Evolutionary conservation across 148 eudicot species (phyloP).

Genomic region (Diospyros lotus): DNA sequence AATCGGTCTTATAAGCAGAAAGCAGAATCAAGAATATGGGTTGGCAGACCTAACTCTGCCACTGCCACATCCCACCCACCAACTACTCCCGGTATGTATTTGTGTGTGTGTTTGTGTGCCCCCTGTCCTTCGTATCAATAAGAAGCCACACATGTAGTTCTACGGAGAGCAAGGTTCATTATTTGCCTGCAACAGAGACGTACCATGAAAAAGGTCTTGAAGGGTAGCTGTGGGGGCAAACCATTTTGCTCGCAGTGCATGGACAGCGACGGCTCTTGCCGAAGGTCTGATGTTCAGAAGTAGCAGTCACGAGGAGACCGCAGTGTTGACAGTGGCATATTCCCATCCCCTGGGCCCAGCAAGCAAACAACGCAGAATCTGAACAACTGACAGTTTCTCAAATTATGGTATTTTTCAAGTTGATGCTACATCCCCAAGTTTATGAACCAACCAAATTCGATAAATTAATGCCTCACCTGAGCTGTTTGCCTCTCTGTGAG

Average conservation of each 20-base stretch:
- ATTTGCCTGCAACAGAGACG: neutral
- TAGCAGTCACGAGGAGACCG: neutral
- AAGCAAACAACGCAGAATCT: neutral
- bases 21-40: too few relatives aligned
- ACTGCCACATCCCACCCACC: too few relatives aligned
- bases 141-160: neutral
- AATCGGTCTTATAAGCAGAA: too few relatives aligned
- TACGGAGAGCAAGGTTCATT: neutral
- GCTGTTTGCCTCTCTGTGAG: too few relatives aligned
- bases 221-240: slow-evolving; percentile 14
- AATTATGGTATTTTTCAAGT: neutral
- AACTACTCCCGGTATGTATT: too few relatives aligned
- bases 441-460: too few relatives aligned
- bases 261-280: slow-evolving; percentile 3
- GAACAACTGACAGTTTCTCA: too few relatives aligned
- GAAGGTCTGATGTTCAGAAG: neutral
- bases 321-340: neutral
- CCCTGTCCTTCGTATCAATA: neutral
- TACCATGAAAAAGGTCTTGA: neutral
- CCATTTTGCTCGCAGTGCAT: neutral
- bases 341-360: neutral
- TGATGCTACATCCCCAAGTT: too few relatives aligned
- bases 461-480: too few relatives aligned
- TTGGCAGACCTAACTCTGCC: too few relatives aligned
- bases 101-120: too few relatives aligned